phyloP scores from a whole-genome alignment of 2,329 filamentous ascomycete species.

The Aspergillus ibericus region DNA sequence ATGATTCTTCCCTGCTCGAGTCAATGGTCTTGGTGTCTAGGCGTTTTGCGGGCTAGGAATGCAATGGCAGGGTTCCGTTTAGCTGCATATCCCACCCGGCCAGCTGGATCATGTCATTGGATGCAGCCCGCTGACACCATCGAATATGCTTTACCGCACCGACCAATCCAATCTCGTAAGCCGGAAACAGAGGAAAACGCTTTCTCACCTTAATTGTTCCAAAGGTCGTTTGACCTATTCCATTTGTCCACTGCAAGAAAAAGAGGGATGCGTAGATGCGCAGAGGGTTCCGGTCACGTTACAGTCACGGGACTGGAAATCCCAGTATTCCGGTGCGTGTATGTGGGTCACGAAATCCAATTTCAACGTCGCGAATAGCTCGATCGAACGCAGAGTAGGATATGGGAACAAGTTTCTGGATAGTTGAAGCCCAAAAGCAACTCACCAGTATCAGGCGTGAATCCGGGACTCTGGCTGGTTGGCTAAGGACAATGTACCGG shows the following conservation, averaged over 20 bases:
- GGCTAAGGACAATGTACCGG: slow-evolving; percentile 23
- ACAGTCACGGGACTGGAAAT: slow-evolving; percentile 42
- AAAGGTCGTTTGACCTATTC: slow-evolving; percentile 22
- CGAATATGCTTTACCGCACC: slow-evolving; percentile 22
- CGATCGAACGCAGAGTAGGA: slow-evolving; percentile 1
- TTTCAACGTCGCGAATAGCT: slow-evolving; percentile 36
- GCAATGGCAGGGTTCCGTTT: slow-evolving; percentile 20
- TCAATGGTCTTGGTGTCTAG: slow-evolving; percentile 11
- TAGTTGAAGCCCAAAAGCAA: background rate
- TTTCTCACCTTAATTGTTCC: slow-evolving; percentile 28
- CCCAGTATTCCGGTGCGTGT: slow-evolving; percentile 38
- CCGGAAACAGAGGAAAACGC: slow-evolving; percentile 19
- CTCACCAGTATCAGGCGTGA: background rate
- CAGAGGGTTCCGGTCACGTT: slow-evolving; percentile 36
- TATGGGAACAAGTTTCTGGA: slow-evolving; percentile 9
- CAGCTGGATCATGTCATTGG: slow-evolving; percentile 27
- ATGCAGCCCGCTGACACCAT: slow-evolving; percentile 20
- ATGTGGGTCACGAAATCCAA: slow-evolving; percentile 42
- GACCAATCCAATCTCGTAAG: slow-evolving; percentile 28
- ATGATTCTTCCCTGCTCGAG: slow-evolving; percentile 12
- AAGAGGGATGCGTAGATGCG: slow-evolving; percentile 28
- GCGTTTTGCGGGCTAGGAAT: slow-evolving; percentile 15
- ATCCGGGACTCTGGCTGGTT: slow-evolving; percentile 20
- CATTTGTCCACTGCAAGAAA: slow-evolving; percentile 35
- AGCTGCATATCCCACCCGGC: slow-evolving; percentile 32